phyloP scores from a whole-genome alignment of 345 rosid species.

The Linum usitatissimum region DNA sequence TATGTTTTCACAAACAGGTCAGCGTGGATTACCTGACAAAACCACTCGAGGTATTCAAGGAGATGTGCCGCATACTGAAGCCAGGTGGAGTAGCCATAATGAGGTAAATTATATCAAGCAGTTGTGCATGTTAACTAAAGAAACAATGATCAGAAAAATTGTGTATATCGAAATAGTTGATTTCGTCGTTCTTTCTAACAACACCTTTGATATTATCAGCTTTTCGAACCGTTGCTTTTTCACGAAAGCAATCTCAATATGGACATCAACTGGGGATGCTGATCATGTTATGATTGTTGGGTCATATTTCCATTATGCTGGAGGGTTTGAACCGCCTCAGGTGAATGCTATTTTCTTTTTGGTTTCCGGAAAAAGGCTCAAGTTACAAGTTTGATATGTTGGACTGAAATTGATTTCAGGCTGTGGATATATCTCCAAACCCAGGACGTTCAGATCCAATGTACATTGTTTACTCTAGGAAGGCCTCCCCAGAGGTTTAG shows the following conservation, averaged over 20 bases:
- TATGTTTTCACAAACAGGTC: conserved; percentile 49
- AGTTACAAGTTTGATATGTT: neutral
- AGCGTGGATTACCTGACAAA: conserved; percentile 82
- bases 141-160: neutral
- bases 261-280: conserved; percentile 88
- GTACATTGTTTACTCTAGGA: conserved; percentile 70
- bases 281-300: conserved; percentile 82
- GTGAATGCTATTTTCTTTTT: conserved; percentile 21
- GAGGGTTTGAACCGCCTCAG: conserved; percentile 88
- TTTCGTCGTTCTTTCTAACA: no score
- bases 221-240: conserved; percentile 83
- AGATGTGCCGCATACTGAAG: conserved; percentile 67
- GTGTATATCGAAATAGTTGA: no score
- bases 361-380: neutral
- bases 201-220: conserved; percentile 27
- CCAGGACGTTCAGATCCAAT: conserved; percentile 81
- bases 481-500: conserved; percentile 30
- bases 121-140: neutral
- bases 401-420: conserved; percentile 31
- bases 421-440: conserved; percentile 84
- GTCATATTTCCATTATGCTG: conserved; percentile 76
- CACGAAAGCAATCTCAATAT: conserved; percentile 84
- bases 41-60: conserved; percentile 73
- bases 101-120: conserved; percentile 32
- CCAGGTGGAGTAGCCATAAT: conserved; percentile 74